These are phyloP conservation scores for Aspergillus versicolor DNA, from an alignment of 2,329 filamentous ascomycete genomes.

Conservation along the genomic window DNA sequence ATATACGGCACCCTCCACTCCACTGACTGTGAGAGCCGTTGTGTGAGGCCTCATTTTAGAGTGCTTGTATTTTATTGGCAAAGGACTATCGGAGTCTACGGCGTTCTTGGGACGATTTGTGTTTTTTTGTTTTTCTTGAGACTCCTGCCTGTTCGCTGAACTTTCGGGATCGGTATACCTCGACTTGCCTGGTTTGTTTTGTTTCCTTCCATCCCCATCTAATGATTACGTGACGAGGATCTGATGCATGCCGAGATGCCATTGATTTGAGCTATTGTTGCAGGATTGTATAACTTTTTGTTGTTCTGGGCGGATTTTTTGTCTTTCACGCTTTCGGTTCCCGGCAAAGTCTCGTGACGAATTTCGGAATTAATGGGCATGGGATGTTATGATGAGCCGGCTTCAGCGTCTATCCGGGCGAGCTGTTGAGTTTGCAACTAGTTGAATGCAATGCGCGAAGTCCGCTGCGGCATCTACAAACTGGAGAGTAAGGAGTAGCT, in stretches of 20 bases:
- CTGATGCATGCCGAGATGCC: conserved; percentile 19
- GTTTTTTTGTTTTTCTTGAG: conserved; percentile 2
- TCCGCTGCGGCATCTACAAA: neutral
- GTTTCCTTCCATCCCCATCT: conserved; percentile 18
- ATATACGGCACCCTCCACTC: conserved; percentile 1
- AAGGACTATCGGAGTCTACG: conserved; percentile 16
- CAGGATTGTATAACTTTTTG: conserved; percentile 19
- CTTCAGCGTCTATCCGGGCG: conserved; percentile 3
- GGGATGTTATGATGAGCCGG: conserved; percentile 21
- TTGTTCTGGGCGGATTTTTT: conserved; percentile 11
- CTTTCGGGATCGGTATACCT: conserved; percentile 5
- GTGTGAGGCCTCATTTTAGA: conserved; percentile 17
- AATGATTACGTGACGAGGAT: conserved; percentile 20
- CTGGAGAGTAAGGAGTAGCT: conserved; percentile 9
- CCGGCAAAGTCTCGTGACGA: conserved; percentile 16
- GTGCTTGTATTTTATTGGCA: conserved; percentile 27
- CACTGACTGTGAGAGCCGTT: conserved; percentile 7
- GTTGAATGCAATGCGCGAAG: conserved; percentile 14
- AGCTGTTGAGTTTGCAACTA: conserved; percentile 2
- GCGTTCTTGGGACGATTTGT: conserved; percentile 16
- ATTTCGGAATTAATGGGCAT: conserved; percentile 24
- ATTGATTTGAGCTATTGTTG: conserved; percentile 16
- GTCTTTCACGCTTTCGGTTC: conserved; percentile 14
- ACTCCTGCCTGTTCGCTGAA: neutral
- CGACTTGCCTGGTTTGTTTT: conserved; percentile 18